Conservation (phyloP, 2,329 filamentous ascomycete genomes). For the Bipolaris cookei region DNA sequence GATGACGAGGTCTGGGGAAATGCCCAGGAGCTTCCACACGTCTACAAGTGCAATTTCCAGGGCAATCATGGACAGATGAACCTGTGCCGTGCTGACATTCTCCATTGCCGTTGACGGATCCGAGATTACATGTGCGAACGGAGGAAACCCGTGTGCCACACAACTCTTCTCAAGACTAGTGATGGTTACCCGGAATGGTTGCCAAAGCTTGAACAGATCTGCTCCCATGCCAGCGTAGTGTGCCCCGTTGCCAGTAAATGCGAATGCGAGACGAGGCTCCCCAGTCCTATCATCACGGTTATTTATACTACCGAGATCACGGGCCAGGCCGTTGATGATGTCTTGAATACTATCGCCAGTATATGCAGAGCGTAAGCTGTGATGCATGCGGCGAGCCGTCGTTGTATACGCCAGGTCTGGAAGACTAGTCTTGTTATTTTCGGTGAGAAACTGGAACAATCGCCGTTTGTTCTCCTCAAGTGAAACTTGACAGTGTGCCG, state of each 20-base stretch:
- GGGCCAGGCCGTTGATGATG: constrained; percentile 12
- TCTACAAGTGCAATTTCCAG: too few relatives aligned
- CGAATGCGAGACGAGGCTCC: constrained; percentile 41
- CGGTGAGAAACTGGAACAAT: constrained; percentile 1
- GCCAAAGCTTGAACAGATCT: constrained; percentile 28
- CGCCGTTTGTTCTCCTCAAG: not conserved
- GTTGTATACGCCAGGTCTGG: constrained; percentile 1
- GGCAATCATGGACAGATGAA: too few relatives aligned
- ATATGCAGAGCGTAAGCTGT: not conserved
- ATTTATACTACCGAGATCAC: too few relatives aligned
- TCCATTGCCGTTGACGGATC: too few relatives aligned
- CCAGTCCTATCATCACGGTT: too few relatives aligned
- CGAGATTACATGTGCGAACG: too few relatives aligned
- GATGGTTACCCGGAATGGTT: too few relatives aligned
- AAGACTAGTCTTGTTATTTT: not conserved
- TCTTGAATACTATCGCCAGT: not conserved
- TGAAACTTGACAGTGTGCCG: not conserved
- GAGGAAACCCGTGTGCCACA: too few relatives aligned
- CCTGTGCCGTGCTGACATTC: too few relatives aligned
- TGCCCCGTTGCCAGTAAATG: constrained; percentile 50
- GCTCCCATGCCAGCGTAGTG: constrained; percentile 21
- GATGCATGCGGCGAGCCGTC: constrained; percentile 1
- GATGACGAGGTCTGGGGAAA: too few relatives aligned
- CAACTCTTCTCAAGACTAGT: too few relatives aligned
- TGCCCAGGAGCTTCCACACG: too few relatives aligned